phyloP scores from a whole-genome alignment of 306 rosid genomes.

The Cicer pinnatifidum region DNA sequence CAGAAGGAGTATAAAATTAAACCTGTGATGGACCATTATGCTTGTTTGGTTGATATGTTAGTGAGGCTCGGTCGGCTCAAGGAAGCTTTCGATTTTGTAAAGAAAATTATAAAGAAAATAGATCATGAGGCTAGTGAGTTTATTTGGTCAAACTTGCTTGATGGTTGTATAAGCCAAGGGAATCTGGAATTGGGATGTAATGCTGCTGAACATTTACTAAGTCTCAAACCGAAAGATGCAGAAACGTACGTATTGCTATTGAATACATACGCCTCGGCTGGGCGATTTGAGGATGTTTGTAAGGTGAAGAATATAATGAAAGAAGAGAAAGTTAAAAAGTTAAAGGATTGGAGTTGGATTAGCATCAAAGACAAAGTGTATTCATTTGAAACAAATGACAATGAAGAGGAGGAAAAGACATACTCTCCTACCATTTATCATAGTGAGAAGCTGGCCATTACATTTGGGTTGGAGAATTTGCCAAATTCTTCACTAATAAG shows the following conservation, averaged over 20 bases:
- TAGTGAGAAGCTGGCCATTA: slow-evolving; percentile 80
- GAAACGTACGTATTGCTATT: slow-evolving; percentile 65
- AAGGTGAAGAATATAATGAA: slow-evolving; percentile 72
- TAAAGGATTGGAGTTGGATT: slow-evolving; percentile 92
- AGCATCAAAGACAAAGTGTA: slow-evolving; percentile 70
- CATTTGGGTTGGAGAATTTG: slow-evolving; percentile 70
- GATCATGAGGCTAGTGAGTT: slow-evolving; percentile 67
- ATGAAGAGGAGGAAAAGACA: slow-evolving; percentile 56
- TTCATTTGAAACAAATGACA: slow-evolving; percentile 75
- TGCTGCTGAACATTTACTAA: slow-evolving; percentile 76
- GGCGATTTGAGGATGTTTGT: slow-evolving; percentile 68
- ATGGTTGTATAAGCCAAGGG: slow-evolving; percentile 79
- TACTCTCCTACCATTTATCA: slow-evolving; percentile 56
- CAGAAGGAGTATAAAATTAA: slow-evolving; percentile 71
- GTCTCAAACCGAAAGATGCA: slow-evolving; percentile 67
- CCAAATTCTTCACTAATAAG: slow-evolving; percentile 61
- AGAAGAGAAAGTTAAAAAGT: slow-evolving; percentile 64
- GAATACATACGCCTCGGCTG: slow-evolving; percentile 67
- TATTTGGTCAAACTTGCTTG: slow-evolving; percentile 74
- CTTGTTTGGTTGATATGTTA: slow-evolving; percentile 75
- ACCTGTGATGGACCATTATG: slow-evolving; percentile 89
- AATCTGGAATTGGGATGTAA: slow-evolving; percentile 63
- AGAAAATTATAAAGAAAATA: slow-evolving; percentile 68
- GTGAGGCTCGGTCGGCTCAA: slow-evolving; percentile 69
- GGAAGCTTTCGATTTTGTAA: slow-evolving; percentile 70